phyloP scores from a whole-genome alignment of 2,329 filamentous ascomycete genomes.

The Aspergillus aculeatinus region DNA sequence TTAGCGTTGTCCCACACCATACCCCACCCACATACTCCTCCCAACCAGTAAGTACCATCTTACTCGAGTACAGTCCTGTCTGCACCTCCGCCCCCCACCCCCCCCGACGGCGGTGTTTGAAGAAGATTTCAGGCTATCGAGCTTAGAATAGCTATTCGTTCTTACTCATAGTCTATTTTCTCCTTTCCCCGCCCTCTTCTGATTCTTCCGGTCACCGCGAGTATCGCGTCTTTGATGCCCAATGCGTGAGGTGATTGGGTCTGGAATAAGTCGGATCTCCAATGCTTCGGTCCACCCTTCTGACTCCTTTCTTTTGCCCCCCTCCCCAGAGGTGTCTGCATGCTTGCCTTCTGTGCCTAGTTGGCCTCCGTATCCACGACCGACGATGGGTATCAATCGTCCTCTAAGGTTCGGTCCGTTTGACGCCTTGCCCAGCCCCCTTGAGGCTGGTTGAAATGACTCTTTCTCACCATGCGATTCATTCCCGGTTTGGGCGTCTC shows the following conservation, averaged over 20 bases:
- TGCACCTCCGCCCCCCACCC: constrained; percentile 7
- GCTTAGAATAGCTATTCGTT: constrained; percentile 10
- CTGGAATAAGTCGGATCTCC: constrained; percentile 7
- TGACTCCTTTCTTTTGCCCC: constrained; percentile 16
- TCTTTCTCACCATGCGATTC: constrained; percentile 14
- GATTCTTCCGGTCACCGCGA: constrained; percentile 20
- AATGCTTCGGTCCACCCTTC: constrained; percentile 14
- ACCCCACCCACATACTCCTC: constrained; percentile 17
- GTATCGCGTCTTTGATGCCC: constrained; percentile 26
- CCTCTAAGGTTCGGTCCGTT: constrained; percentile 26
- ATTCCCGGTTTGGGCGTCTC: constrained; percentile 17
- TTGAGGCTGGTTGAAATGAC: constrained; percentile 19
- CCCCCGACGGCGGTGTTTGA: constrained; percentile 8
- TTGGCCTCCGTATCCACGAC: constrained; percentile 12
- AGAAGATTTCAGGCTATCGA: constrained; percentile 5
- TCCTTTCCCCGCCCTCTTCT: constrained; percentile 3
- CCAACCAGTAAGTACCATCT: too few species aligned
- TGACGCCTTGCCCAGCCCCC: constrained; percentile 22
- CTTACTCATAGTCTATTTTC: not conserved
- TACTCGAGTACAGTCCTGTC: too few species aligned
- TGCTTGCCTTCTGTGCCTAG: constrained; percentile 15
- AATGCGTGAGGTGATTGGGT: constrained; percentile 20
- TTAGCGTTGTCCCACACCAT: constrained; percentile 17
- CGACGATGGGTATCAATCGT: constrained; percentile 24
- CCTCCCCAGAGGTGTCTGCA: constrained; percentile 6